Evolutionary conservation across 1,284 basidiomycete genomes (phyloP), one percentile per base, ranked within the genome.

Genomic region (Ceratobasidium sp.): DNA sequence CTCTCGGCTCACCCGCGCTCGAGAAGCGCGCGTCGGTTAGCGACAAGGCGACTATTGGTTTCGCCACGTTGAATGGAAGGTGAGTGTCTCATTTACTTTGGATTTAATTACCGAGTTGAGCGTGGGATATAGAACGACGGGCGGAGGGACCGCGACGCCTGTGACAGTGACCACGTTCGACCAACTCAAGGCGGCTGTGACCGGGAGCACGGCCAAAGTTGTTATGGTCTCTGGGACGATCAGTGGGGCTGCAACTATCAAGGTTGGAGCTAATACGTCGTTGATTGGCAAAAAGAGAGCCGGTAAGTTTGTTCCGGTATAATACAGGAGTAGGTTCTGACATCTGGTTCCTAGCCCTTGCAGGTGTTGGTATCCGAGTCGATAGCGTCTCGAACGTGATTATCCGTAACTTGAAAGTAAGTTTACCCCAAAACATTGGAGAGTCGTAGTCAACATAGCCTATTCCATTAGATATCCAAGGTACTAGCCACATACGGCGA

Each of bases 331-430:
- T 17, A 13, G n/a, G 40, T 15, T 38, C 13, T 46, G 40, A n/a
- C 38, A 9, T 23, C 52, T 33, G 33, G 13, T 15, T 38, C 33
- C 26, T 26, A 75, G 73, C 85, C 10, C 85, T 87, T 61, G 81
- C 80, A 48, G 87, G 86, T 59, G 83, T 85, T 79, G 87, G 87
- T 0, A 83, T 87, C 64, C 85, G 87, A 75, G 85, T 88, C 61
- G 79, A 87, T 57, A 80, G 85, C 42, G 84, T 84, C 54, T 82
- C 79, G 48, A 88, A 89, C 78, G 87, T 89, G 66, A 88, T 88
- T 80, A 85, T 88, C 78, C 85, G 88, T 42, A 88, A 88, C 80
- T 81, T 89, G 80, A 88, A 87, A 81, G 86, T 89, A 74, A 85
- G 86, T 28, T 46, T 46, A n/a, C 20, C 13, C n/a, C 59, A 48